Evolutionary conservation across 1,284 basidiomycete genomes (phyloP), one percentile per base, ranked within the genome.

Genomic region (Ustilago nuda): DNA sequence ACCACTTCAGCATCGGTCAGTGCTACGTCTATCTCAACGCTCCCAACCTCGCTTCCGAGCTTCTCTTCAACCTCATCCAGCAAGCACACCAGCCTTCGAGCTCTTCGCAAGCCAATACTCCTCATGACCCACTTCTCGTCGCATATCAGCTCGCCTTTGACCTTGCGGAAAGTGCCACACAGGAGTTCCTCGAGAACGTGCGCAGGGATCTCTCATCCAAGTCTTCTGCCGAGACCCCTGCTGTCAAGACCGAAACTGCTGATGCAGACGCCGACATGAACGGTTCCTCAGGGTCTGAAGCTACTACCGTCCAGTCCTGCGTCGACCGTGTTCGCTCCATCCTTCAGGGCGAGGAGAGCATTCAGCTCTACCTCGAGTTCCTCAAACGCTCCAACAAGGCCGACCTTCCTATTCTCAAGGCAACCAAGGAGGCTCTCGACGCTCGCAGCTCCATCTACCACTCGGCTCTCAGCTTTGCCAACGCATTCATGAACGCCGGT

Each of bases 1-100:
- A 85, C 59, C 71, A 84, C 72, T 84, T 85, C 60, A 83, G 82
- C 71, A 84, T 85, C 53, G 80, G 82, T 19, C 84, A 85, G 65
- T 85, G 84, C 78, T 85, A 82, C 62, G 84, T 85, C 63, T 85
- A 84, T 61, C 81, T 85, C 61, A 82, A 83, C 61, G 80, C 75
- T 35, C 84, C 84, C 43, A 48, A 68, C 48, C 69, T 74, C 39
- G 82, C 81, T 12, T 77, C 84, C 19, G 68, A 80, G 32, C 77
- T 85, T 11, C 79, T 85, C 43, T 72, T 72, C 56, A 52, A 79
- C 45, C 83, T 85, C 39, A 78, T 85, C 36, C 65, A 80, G 45
- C 68, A 76, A 30, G 81, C 83, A 11, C 76, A 80, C 58, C 64
- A 79, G 43, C 67, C 69, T 9, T 79, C 82, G 13, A 76, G 76